Evolutionary conservation across 306 rosid species (phyloP), one percentile per base, ranked within the genome.

Genomic region (Elaeagnus macrophylla): DNA sequence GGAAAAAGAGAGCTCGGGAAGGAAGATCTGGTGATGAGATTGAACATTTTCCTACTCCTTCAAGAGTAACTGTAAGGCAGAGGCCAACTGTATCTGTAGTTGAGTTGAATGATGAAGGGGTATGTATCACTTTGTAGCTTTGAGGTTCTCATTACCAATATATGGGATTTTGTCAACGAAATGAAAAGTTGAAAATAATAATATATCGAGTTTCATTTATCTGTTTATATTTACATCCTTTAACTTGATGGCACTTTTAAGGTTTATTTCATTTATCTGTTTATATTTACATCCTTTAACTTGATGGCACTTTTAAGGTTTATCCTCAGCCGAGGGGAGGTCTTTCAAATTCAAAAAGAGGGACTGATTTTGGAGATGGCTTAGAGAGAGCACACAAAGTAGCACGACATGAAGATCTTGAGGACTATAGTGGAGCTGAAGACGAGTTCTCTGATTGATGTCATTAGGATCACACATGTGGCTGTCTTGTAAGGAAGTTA

Each of bases 1-100:
- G 96, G 60, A 87, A 93, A 66, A 93, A 93, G 83, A 84, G 95
- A 77, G 79, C 99, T 25, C 82, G 64, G 68, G 99, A 93, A 69
- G 99, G 89, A 60, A 80, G 91, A 79, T 73, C 89, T 10, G 72
- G 54, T 11, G 99, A 93, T 9, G 96, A 93, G 64, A 65, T 84
- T 39, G 96, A 87, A 61, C 96, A 93, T 75, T 84, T 81, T 72
- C 95, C 95, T 6, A 43, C 59, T 53, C 99, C 99, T 62, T 62
- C 89, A 37, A 80, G 71, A 71, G 94, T 93, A 60, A 84, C 95
- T 0, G 88, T 93, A 43, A 77, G 96, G 79, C 72, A 66, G 57
- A 78, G 95, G 67, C 39, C 96, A 40, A 84, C 66, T 7, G 93
- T 77, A 65, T 80, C 99, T 39, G 77, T 84, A 9, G 51, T 87